Evolutionary conservation across 805 yeast species (phyloP), one percentile per base, ranked within the genome.

Genomic region (Kockiozyma suomiensis): DNA sequence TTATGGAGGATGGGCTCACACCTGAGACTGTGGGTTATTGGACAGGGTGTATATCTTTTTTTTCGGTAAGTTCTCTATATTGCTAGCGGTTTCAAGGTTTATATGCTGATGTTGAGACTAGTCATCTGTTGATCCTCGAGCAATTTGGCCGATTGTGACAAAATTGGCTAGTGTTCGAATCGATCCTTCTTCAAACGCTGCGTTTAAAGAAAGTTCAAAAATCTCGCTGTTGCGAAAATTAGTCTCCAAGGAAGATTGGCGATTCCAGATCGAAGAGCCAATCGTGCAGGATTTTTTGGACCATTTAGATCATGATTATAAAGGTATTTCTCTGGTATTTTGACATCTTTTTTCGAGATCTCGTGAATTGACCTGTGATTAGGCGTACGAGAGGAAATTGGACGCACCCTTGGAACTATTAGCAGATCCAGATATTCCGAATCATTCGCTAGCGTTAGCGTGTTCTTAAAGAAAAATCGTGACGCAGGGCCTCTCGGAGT

Each of bases 1-100:
- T 85, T 3, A 76, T 90, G 35, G 75, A 77, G 5, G 74, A 79
- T 35, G 89, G 86, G 48, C 72, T 93, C 56, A 82, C 89, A 0
- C 96, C 90, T 2, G 94, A 91, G 33, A 86, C 85, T 2, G 73
- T 80, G 40, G 81, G 79, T 19, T 83, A 88, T 42, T 94, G 97
- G 97, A 78, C 79, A 37, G 81, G 90, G 0, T 81, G 89, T 51
- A 77, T 86, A 90, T 88, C 69, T 84, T 1, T 87, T 90, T 0
- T 66, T 76, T 84, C 40, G 25, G 58, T 58, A 59, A 35, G 79
- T 73, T 37, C 33, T 30, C 26, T 30, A 23, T 33, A 13, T 40
- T 12, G n/a, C n/a, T n/a, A n/a, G n/a, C 33, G 10, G 17, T 5
- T 45, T 19, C 32, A 13, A 19, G 13, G 8, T 26, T 19, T 7